Percentiles rank a stretch among this genome's conserved stretches.
Conservation (phyloP, 2,329 filamentous ascomycete species). For the Torrubiella hemipterigena region DNA sequence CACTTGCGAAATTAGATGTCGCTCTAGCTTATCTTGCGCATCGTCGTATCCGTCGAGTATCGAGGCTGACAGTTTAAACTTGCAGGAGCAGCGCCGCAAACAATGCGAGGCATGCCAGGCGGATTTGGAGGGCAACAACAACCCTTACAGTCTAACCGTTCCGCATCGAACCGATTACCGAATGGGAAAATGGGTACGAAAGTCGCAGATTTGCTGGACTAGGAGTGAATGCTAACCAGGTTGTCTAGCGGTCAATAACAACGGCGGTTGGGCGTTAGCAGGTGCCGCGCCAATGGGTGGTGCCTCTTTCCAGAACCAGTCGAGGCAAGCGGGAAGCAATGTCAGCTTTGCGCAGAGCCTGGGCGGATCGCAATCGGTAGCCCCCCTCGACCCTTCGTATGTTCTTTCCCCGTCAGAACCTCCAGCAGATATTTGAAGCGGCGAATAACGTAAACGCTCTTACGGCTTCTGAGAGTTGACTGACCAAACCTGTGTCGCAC, state of each 20-base stretch:
- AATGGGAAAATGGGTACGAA: conserved; percentile 52
- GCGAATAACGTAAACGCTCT: no score
- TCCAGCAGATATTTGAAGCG: no score
- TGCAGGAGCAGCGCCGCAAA: conserved; percentile 48
- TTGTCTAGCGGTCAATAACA: conserved; percentile 35
- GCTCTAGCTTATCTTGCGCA: no score
- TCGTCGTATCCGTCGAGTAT: no score
- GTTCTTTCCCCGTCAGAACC: conserved; percentile 21
- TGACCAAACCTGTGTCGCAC: no score
- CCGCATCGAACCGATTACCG: conserved; percentile 46
- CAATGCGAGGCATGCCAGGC: conserved; percentile 48
- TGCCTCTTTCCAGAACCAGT: conserved; percentile 38
- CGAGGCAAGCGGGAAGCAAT: conserved; percentile 44
- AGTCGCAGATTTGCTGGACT: no score
- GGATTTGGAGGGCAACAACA: conserved; percentile 45
- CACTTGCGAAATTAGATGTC: no score
- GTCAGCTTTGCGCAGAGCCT: conserved; percentile 57
- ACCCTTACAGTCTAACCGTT: conserved; percentile 21
- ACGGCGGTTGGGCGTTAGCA: conserved; percentile 50
- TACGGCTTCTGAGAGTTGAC: no score
- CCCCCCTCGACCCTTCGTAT: conserved; percentile 53
- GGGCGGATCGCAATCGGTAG: conserved; percentile 48
- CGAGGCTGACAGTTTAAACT: no score
- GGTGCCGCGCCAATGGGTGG: conserved; percentile 48
- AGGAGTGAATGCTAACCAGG: no score